These are phyloP conservation scores for Trebouxiophyceae sp. DNA, from an alignment of 163 green algal species.

Conservation along the genomic window DNA sequence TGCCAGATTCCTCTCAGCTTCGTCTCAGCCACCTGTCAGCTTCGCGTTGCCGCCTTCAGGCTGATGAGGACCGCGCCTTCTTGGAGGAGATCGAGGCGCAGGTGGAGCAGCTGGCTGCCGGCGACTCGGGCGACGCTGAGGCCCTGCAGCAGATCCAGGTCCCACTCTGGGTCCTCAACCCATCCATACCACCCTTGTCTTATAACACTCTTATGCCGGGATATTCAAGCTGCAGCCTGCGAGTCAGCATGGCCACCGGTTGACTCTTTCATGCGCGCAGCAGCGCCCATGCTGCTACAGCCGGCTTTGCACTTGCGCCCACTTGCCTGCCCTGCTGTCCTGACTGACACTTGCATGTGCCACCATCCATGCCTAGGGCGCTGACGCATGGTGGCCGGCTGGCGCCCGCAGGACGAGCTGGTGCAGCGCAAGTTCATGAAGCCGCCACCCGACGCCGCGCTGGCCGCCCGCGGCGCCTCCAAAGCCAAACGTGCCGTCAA, in stretches of 20 bases:
- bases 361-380: no score
- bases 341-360: not conserved
- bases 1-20: no score
- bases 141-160: slow-evolving; percentile 60
- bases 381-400: no score
- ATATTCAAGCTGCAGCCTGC: not conserved
- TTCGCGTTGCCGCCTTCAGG: not conserved
- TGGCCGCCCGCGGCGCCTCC: slow-evolving; percentile 50
- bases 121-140: slow-evolving; percentile 30
- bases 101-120: slow-evolving; percentile 26
- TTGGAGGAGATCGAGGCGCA: slow-evolving; percentile 45
- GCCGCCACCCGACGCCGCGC: slow-evolving; percentile 39
- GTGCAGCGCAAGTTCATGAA: slow-evolving; percentile 56
- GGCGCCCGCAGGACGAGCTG: slow-evolving; percentile 44
- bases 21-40: no score
- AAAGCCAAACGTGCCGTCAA: slow-evolving; percentile 34
- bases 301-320: not conserved
- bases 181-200: not conserved
- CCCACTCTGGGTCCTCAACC: not conserved
- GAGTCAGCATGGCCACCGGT: not conserved
- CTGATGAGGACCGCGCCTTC: slow-evolving; percentile 42
- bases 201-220: not conserved
- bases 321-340: not conserved
- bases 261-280: not conserved
- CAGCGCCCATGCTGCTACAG: not conserved